Base-by-base conservation (phyloP, 2,329 filamentous ascomycete genomes). In the Colletotrichum lentis region DNA sequence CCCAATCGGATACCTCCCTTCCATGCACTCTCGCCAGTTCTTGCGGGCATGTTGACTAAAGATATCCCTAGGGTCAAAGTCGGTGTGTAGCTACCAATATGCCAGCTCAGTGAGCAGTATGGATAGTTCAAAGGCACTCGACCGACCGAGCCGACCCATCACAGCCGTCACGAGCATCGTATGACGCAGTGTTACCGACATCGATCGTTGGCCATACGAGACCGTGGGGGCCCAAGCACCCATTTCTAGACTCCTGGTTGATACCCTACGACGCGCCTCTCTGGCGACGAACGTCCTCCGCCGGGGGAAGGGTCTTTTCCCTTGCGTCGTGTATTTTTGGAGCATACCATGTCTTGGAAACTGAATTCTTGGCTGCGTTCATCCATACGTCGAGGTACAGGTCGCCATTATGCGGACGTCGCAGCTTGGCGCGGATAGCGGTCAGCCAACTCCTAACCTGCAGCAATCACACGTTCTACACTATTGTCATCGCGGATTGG, bases 1-100 rank as follows among this genome's bases (percentile, higher is more conserved):
- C 24, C 65, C 65, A 68, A 68, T 68, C 61, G 61, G 65, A 54
- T 24, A 37, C n/a, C 41, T 59, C 64, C 65, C 61, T 43, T 41
- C 8, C 8, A 37, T 35, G 18, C 43, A 41, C 5, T 47, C 41
- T 41, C 27, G 18, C n/a, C 31, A 24, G 27, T 14, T 22, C 14
- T 39, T 47, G 27, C 43, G n/a, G 27, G 53, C 49, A 54, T 37
- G 24, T 18, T 55, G 39, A 54, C 59, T 54, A 62, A 62, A 55
- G n/a, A 62, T 62, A 39, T 55, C 22, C n/a, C n/a, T 8, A 3
- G 37, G 20, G 43, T 43, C 56, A 22, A 6, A 20, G 56, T 22
- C 12, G 16, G 24, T 24, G 43, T 11, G 39, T 12, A 31, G 43
- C 16, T 27, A 52, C 16, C 39, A 43, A 16, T 41, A 24, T 27